Percentiles rank a stretch among this genome's conserved stretches.
These are phyloP conservation scores for Sarocladiaceae sp. DNA, from an alignment of 2,329 filamentous ascomycete genomes.

Conservation along the genomic window DNA sequence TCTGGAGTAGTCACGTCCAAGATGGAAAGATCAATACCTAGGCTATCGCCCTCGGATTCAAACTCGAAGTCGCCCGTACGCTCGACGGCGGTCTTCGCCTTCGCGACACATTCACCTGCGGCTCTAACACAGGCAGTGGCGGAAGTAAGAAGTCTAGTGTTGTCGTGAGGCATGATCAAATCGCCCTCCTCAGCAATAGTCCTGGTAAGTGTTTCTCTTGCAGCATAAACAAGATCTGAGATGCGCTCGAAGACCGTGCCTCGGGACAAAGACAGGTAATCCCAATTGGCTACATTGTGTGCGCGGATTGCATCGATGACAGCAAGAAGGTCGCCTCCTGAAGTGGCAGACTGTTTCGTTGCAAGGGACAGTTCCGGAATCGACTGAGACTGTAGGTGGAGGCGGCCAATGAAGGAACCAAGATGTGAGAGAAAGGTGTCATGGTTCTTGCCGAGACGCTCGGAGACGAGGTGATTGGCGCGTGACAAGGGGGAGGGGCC, in stretches of 20 bases:
- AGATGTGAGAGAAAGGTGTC: conserved; percentile 86
- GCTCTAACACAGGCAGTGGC: conserved; percentile 85
- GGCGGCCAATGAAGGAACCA: conserved; percentile 82
- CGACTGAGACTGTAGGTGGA: conserved; percentile 89
- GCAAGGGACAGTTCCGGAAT: conserved; percentile 75
- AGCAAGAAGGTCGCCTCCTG: conserved; percentile 70
- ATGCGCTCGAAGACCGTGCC: conserved; percentile 74
- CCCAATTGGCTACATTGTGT: conserved; percentile 45
- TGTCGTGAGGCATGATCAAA: conserved; percentile 74
- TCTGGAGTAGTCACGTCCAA: conserved; percentile 37
- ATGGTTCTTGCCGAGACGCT: conserved; percentile 71
- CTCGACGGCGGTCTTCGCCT: conserved; percentile 79
- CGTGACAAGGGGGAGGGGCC: conserved; percentile 56
- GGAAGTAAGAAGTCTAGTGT: conserved; percentile 65
- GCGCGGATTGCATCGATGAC: conserved; percentile 78
- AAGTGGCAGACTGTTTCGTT: conserved; percentile 75
- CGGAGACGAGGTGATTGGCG: conserved; percentile 72
- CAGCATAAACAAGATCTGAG: conserved; percentile 71
- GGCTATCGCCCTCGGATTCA: conserved; percentile 53
- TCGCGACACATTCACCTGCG: conserved; percentile 84
- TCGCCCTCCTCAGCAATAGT: conserved; percentile 66
- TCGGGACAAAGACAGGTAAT: conserved; percentile 36
- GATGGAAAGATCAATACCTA: conserved; percentile 51
- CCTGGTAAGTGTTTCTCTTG: conserved; percentile 69
- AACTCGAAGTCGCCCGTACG: conserved; percentile 87